Base-by-base conservation (phyloP, 2,329 filamentous ascomycete species). In the Colletotrichum lini region DNA sequence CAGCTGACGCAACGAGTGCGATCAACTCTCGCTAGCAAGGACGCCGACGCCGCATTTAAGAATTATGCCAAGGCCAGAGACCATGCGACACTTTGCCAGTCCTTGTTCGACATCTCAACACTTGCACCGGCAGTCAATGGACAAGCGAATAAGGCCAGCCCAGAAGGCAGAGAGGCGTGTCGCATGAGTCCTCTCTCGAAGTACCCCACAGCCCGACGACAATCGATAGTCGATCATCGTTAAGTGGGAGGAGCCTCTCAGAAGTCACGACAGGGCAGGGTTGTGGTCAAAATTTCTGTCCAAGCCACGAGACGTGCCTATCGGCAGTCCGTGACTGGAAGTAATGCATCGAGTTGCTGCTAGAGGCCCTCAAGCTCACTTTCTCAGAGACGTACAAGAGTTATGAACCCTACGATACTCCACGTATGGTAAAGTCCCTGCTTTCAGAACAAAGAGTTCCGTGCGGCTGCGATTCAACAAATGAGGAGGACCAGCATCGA, bases 401-500 rank as follows among this genome's bases (percentile, higher is more conserved):
- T 30, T 84, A 85, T 63, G 84, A 86, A 70, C 81, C 80, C 8
- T 81, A 84, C 47, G 82, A 82, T 5, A 84, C 84, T 0, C 79
- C 79, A 8, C 79, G 82, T 38, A 84, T 85, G 77, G 74, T 85
- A 3, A 82, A 86, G 21, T 76, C 78, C 2, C 76, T 88, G 0
- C n/a, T 83, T 88, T 56, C 77, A 74, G 12, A 84, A 84, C 70
- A 83, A 82, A 64, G 76, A 73, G 1, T 82, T 83, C n/a, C 82
- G 86, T 9, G 81, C 78, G 26, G 80, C 82, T 21, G 79, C 83
- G 0, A 84, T 87, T 5, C 76, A 80, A 56, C 79, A 82, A 56
- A 87, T 87, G 85, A 81, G 84, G 70, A 84, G 84, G 66, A 80
- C 81, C 3, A 85, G 83, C 69, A 79, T 86, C 16, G 82, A 80